These are phyloP conservation scores for Epichloe sibirici DNA, from an alignment of 2,329 filamentous ascomycete species.

Conservation along the genomic window DNA sequence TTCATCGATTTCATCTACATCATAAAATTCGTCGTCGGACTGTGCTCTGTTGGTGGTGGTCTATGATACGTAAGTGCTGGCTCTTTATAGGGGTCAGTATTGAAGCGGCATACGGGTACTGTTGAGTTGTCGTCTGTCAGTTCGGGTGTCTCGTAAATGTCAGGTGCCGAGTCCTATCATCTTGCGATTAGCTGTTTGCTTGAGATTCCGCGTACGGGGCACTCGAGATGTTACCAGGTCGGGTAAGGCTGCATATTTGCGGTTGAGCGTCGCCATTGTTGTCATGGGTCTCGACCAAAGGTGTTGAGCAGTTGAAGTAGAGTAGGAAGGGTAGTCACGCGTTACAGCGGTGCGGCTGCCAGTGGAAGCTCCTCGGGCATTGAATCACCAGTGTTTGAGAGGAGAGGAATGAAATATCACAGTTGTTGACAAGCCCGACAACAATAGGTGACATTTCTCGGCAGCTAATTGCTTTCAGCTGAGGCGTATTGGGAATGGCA, in stretches of 20 bases:
- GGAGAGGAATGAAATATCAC: neutral
- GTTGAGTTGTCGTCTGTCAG: conserved; percentile 84
- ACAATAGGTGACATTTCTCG: neutral
- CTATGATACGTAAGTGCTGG: conserved; percentile 23
- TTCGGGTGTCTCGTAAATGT: conserved; percentile 94
- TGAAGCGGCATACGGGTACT: conserved; percentile 48
- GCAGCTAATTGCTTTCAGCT: neutral
- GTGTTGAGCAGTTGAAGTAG: neutral
- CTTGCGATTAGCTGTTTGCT: conserved; percentile 11
- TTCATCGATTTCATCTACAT: conserved; percentile 55
- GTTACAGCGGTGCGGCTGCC: neutral
- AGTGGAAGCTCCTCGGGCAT: neutral
- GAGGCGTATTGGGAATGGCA: neutral
- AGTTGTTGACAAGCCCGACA: neutral
- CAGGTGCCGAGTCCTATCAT: conserved; percentile 71
- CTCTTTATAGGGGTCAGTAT: neutral
- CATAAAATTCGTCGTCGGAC: conserved; percentile 51
- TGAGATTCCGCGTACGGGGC: conserved; percentile 5
- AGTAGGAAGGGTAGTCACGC: neutral
- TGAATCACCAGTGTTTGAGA: neutral
- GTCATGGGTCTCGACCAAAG: neutral
- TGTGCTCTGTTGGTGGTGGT: conserved; percentile 43
- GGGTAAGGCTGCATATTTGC: conserved; percentile 72
- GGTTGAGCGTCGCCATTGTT: conserved; percentile 46
- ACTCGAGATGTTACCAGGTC: conserved; percentile 48